These are phyloP conservation scores for Lentinus brumalis DNA, from an alignment of 768 basidiomycete species.

Conservation along the genomic window DNA sequence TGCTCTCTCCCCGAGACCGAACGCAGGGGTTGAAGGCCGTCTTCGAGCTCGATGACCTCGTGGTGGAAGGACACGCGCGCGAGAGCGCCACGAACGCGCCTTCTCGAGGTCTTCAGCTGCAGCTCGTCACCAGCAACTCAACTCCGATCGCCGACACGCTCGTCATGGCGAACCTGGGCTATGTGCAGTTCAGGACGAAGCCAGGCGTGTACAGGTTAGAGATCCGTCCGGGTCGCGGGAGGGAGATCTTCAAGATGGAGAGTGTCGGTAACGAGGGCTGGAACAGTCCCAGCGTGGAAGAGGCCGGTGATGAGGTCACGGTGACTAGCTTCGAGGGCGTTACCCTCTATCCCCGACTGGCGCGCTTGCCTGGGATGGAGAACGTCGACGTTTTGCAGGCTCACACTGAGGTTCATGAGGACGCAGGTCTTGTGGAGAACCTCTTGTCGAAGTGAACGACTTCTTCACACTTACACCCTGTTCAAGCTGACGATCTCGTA, in stretches of 20 bases:
- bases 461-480: neutral
- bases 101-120: slow-evolving; percentile 90
- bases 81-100: slow-evolving; percentile 65
- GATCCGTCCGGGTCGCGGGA: slow-evolving; percentile 80
- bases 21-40: slow-evolving; percentile 63
- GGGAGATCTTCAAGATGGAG: slow-evolving; percentile 78
- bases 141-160: slow-evolving; percentile 78
- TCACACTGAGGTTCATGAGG: slow-evolving; percentile 29
- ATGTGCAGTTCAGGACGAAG: slow-evolving; percentile 91
- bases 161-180: slow-evolving; percentile 93
- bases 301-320: slow-evolving; percentile 73
- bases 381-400: slow-evolving; percentile 73
- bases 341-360: slow-evolving; percentile 83
- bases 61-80: slow-evolving; percentile 93
- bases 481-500: slow-evolving; percentile 7
- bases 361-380: slow-evolving; percentile 76
- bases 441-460: slow-evolving; percentile 53
- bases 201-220: slow-evolving; percentile 86
- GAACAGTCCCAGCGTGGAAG: slow-evolving; percentile 72
- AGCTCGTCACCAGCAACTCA: slow-evolving; percentile 56
- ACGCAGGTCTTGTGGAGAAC: slow-evolving; percentile 46
- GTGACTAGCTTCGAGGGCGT: slow-evolving; percentile 90
- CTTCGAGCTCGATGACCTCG: slow-evolving; percentile 88
- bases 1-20: slow-evolving; percentile 58
- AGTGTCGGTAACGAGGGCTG: slow-evolving; percentile 90